Evolutionary conservation across 1,139 yeast genomes (phyloP).

Genomic region (Arxiozyma bovina): DNA sequence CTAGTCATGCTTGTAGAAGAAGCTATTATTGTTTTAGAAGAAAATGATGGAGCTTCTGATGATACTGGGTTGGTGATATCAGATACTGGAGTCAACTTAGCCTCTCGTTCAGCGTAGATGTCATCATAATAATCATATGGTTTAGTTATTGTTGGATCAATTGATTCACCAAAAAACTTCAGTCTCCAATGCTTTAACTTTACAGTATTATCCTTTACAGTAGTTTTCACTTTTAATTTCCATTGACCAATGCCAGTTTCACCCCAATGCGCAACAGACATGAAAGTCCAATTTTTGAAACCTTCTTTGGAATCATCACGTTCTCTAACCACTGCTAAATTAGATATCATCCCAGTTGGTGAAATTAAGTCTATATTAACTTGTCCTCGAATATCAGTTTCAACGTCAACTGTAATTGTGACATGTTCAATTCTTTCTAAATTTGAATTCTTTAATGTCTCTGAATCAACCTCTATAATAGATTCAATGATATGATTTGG

Average conservation of each 20-base stretch:
- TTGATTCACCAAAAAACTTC: conserved; percentile 72
- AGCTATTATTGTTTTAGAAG: not conserved
- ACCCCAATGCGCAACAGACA: conserved; percentile 99
- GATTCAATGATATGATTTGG: conserved; percentile 33
- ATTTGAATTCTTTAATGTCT: conserved; percentile 47
- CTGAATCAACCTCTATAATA: conserved; percentile 40
- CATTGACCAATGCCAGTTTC: conserved; percentile 77
- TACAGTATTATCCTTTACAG: conserved; percentile 37
- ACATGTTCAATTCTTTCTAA: conserved; percentile 76
- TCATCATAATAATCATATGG: conserved; percentile 34
- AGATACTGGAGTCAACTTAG: not conserved
- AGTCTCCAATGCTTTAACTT: conserved; percentile 63
- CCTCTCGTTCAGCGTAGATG: conserved; percentile 34
- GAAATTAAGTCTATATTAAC: conserved; percentile 58
- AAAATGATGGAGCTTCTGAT: conserved; percentile 3
- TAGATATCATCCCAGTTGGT: conserved; percentile 67
- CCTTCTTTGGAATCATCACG: conserved; percentile 53
- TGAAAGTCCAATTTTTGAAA: conserved; percentile 78
- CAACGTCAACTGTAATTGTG: conserved; percentile 68
- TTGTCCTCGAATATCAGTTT: conserved; percentile 59
- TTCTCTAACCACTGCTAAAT: conserved; percentile 63
- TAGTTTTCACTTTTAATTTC: conserved; percentile 57
- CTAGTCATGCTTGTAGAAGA: not conserved
- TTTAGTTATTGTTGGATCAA: conserved; percentile 53
- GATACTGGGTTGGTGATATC: conserved; percentile 1